phyloP scores from a whole-genome alignment of 305 asterid species.

The Rubia peregrina region DNA sequence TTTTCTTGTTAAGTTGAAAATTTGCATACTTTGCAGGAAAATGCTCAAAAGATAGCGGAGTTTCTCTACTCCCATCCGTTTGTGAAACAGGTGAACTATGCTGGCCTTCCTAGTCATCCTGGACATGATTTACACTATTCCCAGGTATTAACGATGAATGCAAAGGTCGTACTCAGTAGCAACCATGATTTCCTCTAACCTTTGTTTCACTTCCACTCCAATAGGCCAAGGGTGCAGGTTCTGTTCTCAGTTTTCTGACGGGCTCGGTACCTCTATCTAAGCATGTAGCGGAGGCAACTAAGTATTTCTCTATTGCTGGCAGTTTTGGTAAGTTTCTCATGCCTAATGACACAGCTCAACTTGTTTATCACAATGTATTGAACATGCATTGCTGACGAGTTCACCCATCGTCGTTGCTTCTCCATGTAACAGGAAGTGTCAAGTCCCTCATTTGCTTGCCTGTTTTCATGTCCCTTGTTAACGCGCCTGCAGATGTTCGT shows the following conservation, averaged over 20 bases:
- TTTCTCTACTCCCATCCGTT: background rate
- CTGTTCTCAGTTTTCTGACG: conserved; percentile 88
- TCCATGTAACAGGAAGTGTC: conserved; percentile 55
- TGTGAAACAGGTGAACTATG: background rate
- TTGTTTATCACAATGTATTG: too few relatives aligned
- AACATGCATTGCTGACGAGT: too few relatives aligned
- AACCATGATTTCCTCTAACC: background rate
- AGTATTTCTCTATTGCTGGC: conserved; percentile 80
- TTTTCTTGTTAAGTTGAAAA: background rate
- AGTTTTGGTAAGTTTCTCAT: conserved; percentile 61
- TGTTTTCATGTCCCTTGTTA: conserved; percentile 81
- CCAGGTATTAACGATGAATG: conserved; percentile 45
- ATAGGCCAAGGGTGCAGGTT: conserved; percentile 95
- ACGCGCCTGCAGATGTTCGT: conserved; percentile 72
- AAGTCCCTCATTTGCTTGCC: conserved; percentile 92
- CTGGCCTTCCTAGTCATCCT: background rate
- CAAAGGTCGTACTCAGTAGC: too few relatives aligned
- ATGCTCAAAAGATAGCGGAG: background rate
- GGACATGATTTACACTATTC: conserved; percentile 56
- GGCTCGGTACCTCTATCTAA: conserved; percentile 82
- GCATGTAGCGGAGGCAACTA: conserved; percentile 78
- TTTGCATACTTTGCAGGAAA: conserved; percentile 18
- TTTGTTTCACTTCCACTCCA: conserved; percentile 10
- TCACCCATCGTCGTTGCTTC: background rate
- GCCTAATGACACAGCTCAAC: background rate